Evolutionary conservation across 257 asterid species (phyloP).

Genomic region (Osmanthus fragrans): DNA sequence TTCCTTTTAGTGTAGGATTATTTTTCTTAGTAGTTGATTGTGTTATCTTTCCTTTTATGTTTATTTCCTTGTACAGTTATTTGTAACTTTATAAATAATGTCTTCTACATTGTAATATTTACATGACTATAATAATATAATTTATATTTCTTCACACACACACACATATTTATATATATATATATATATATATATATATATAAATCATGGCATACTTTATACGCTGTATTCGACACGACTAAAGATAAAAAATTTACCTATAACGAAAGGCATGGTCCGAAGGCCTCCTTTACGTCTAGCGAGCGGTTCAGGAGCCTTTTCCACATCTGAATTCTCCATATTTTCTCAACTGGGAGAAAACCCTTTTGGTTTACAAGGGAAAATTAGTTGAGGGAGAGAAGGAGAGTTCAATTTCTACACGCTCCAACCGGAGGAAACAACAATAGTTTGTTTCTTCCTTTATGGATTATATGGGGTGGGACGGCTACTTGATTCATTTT

Average conservation of each 20-base stretch:
- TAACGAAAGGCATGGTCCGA: slow-evolving; percentile 68
- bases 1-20: too few relatives aligned
- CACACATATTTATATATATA: too few relatives aligned
- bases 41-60: too few relatives aligned
- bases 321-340: slow-evolving; percentile 40
- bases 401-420: not conserved
- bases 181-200: too few relatives aligned
- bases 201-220: not conserved
- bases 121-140: too few relatives aligned
- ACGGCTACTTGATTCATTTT: not conserved
- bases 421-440: not conserved
- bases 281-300: slow-evolving; percentile 52
- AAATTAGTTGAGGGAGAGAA: not conserved
- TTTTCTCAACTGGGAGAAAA: not conserved
- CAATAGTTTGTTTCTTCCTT: not conserved
- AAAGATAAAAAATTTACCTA: slow-evolving; percentile 37
- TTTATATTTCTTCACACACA: too few relatives aligned
- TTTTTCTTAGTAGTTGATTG: too few relatives aligned
- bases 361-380: not conserved
- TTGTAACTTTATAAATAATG: too few relatives aligned
- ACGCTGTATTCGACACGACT: not conserved
- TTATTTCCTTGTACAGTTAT: too few relatives aligned
- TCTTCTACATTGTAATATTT: too few relatives aligned
- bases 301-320: slow-evolving; percentile 13
- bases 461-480: not conserved